phyloP scores from a whole-genome alignment of 371 early-diverging fungal species.

The Rhizopus arrhizus region DNA sequence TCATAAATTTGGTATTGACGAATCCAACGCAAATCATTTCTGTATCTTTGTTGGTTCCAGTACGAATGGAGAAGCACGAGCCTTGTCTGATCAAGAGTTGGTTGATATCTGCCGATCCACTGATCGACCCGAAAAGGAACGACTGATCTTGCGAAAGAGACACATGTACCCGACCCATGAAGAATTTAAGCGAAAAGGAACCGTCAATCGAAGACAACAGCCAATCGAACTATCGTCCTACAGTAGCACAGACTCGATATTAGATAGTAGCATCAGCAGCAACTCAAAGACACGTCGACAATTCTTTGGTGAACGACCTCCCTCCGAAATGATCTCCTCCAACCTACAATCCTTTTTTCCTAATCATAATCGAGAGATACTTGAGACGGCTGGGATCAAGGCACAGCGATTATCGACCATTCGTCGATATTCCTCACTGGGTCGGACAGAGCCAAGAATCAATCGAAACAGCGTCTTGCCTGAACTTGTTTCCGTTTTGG shows the following conservation, averaged over 20 bases:
- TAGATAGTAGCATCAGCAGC: neutral
- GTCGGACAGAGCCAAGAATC: constrained; percentile 24
- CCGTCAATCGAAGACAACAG: constrained; percentile 33
- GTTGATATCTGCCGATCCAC: constrained; percentile 69
- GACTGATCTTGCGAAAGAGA: constrained; percentile 73
- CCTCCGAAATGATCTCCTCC: constrained; percentile 85
- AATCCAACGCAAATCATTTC: constrained; percentile 58
- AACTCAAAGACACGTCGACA: constrained; percentile 27
- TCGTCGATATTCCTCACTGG: constrained; percentile 30
- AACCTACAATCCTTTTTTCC: constrained; percentile 91
- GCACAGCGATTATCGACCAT: constrained; percentile 52
- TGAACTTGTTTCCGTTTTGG: constrained; percentile 49
- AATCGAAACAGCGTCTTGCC: constrained; percentile 54
- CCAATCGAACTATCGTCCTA: constrained; percentile 3
- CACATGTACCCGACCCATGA: constrained; percentile 68
- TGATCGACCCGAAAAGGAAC: constrained; percentile 71
- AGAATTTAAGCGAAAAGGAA: constrained; percentile 61
- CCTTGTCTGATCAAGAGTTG: constrained; percentile 72
- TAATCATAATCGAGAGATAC: constrained; percentile 50
- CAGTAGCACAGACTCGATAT: neutral
- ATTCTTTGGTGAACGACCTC: constrained; percentile 94
- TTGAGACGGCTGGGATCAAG: constrained; percentile 57
- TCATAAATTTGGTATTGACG: constrained; percentile 69
- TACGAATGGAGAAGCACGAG: constrained; percentile 67
- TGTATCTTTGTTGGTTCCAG: constrained; percentile 66